Evolutionary conservation across 176 grass and related monocot species (phyloP).

Genomic region (Musa acuminata): DNA sequence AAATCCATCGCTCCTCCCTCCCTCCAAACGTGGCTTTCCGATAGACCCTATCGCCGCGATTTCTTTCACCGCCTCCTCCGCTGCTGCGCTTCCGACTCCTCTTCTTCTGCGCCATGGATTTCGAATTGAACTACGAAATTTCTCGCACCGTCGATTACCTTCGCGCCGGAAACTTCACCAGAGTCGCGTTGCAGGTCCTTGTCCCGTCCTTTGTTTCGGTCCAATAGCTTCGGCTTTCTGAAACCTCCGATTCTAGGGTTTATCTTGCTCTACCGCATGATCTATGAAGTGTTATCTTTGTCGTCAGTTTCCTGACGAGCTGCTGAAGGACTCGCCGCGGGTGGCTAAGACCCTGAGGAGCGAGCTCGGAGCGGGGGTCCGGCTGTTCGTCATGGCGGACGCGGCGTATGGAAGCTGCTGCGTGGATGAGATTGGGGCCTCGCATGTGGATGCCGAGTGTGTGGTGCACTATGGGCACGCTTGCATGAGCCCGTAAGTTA

Average conservation of each 20-base stretch:
- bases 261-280: neutral
- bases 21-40: too few species aligned
- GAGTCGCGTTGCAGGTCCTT: conserved; percentile 64
- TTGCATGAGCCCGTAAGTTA: conserved; percentile 89
- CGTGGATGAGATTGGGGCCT: conserved; percentile 87
- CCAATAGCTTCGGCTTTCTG: neutral
- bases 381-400: conserved; percentile 85
- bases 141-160: conserved; percentile 47
- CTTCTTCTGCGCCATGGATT: conserved; percentile 34
- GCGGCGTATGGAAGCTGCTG: conserved; percentile 87
- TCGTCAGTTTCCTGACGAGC: conserved; percentile 68
- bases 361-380: conserved; percentile 19
- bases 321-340: conserved; percentile 54
- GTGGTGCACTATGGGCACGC: conserved; percentile 89
- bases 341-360: conserved; percentile 7
- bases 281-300: conserved; percentile 1
- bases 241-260: neutral
- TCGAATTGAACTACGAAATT: conserved; percentile 57
- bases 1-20: too few species aligned
- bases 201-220: neutral
- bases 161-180: conserved; percentile 41
- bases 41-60: too few species aligned
- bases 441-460: conserved; percentile 69
- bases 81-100: too few species aligned
- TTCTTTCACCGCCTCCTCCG: too few species aligned